phyloP scores from a whole-genome alignment of 2,329 filamentous ascomycete species.

The Alternaria burnsii region DNA sequence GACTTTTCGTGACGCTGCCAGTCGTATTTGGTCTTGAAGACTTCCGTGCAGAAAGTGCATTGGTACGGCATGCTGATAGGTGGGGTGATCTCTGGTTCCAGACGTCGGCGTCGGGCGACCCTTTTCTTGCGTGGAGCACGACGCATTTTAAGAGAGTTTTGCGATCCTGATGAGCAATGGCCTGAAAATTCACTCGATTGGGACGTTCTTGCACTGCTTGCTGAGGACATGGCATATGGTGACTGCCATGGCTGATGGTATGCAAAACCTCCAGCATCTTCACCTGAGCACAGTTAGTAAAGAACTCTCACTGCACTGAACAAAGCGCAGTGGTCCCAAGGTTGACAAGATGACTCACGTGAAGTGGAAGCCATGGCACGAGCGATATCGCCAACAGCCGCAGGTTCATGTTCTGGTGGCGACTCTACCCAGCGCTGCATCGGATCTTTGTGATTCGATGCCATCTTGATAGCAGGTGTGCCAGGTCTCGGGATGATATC shows the following conservation, averaged over 20 bases:
- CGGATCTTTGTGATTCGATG: slow-evolving; percentile 23
- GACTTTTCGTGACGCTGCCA: slow-evolving; percentile 45
- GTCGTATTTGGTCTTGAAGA: slow-evolving; percentile 42
- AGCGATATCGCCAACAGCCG: slow-evolving; percentile 33
- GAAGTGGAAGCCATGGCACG: slow-evolving; percentile 33
- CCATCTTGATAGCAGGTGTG: slow-evolving; percentile 27
- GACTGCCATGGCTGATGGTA: slow-evolving; percentile 22
- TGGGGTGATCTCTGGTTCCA: slow-evolving; percentile 18
- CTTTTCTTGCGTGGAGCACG: slow-evolving; percentile 24
- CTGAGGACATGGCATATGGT: slow-evolving; percentile 26
- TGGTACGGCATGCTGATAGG: slow-evolving; percentile 31
- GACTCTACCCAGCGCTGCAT: slow-evolving; percentile 42
- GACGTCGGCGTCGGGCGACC: slow-evolving; percentile 12
- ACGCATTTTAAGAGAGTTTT: slow-evolving; percentile 23
- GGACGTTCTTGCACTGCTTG: slow-evolving; percentile 36
- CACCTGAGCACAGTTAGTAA: not conserved
- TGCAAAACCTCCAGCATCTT: not conserved
- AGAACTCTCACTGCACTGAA: rapidly evolving
- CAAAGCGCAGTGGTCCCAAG: not conserved
- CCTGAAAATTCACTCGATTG: slow-evolving; percentile 33
- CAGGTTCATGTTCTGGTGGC: slow-evolving; percentile 40
- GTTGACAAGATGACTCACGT: not conserved
- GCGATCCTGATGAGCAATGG: slow-evolving; percentile 26
- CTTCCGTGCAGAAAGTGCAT: slow-evolving; percentile 44
- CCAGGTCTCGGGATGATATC: slow-evolving; percentile 36